Evolutionary conservation across 192 early-diverging fungal genomes (phyloP), one percentile per base, ranked within the genome.

Genomic region (Coemansia biformis): DNA sequence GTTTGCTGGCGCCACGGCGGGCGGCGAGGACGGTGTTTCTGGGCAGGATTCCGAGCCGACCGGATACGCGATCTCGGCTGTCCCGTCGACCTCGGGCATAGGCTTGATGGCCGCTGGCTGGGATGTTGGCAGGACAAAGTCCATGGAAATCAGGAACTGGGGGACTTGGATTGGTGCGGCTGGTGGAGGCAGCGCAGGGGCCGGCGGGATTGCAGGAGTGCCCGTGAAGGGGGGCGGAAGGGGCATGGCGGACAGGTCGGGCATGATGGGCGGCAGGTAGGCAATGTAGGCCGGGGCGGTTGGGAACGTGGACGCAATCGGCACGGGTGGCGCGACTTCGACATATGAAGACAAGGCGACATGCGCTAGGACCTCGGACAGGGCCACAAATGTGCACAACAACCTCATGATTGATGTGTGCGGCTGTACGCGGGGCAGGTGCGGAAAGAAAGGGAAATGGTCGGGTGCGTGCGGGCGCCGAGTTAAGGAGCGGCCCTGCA

Each of bases 381-480:
- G 40, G 8, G 59, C 40, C 39, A 64, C 44, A 52, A 60, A 73
- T 48, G 69, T 73, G 57, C 57, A 65, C 46, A 61, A 36, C 29
- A 73, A 48, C 33, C 54, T 37, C 69, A 73, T 73, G 37, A 2
- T 62, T 28, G 10, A 29, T 3, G 23, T 36, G 31, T 36, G 22
- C 21, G 33, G 42, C 22, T 43, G 33, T 52, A 38, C 13, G 18
- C 5, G 50, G 17, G 31, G 14, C 18, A 15, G 30, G 10, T 26
- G 26, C 31, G 35, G 28, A 44, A 24, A 15, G 14, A 10, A 43
- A 22, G 12, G 29, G 22, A 24, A 11, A 14, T 8, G 22, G 13
- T 22, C 24, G 24, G n/a, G n/a, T n/a, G n/a, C n/a, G n/a, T n/a
- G n/a, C n/a, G n/a, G n/a, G n/a, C n/a, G n/a, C n/a, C n/a, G 26